Conservation (phyloP, 1,284 basidiomycete genomes). For the Tilletia caries region DNA sequence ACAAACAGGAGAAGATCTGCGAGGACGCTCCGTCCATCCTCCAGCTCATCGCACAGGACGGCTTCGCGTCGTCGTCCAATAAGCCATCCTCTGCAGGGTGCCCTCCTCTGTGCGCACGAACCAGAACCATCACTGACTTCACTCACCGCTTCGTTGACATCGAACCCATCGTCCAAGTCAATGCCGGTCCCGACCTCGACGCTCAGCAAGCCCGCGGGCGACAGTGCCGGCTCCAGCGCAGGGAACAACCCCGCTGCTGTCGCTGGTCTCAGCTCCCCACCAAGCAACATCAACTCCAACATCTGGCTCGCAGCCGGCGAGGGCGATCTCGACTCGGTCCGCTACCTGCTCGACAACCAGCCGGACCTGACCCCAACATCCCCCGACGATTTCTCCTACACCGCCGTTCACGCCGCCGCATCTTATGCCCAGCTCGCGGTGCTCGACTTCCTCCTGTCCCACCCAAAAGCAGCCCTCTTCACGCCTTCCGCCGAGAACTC, state of each 20-base stretch:
- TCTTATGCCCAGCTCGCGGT: slow-evolving; percentile 46
- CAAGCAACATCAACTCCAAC: slow-evolving; percentile 23
- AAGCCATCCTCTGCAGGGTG: not conserved
- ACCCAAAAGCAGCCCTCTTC: slow-evolving; percentile 21
- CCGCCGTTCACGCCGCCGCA: slow-evolving; percentile 50
- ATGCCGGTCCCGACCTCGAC: slow-evolving; percentile 11
- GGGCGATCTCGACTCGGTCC: slow-evolving; percentile 44
- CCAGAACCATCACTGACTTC: not conserved
- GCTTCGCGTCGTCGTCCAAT: slow-evolving; percentile 8
- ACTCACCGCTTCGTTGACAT: no score
- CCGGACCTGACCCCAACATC: slow-evolving; percentile 33
- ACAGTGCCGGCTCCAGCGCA: not conserved
- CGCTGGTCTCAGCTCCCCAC: not conserved
- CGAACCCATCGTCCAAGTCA: no score
- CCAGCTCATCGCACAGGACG: not conserved
- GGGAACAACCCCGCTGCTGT: no score
- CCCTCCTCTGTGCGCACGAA: not conserved
- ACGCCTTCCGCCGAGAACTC: not conserved
- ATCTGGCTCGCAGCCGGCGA: slow-evolving; percentile 52
- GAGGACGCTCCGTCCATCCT: not conserved
- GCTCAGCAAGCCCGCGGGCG: not conserved
- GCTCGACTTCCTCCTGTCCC: slow-evolving; percentile 39
- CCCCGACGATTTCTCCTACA: slow-evolving; percentile 45
- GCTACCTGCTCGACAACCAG: slow-evolving; percentile 36
- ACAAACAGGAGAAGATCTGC: not conserved